These are phyloP conservation scores for Fusarium albosuccineum DNA, from an alignment of 2,329 filamentous ascomycete genomes.

Conservation along the genomic window DNA sequence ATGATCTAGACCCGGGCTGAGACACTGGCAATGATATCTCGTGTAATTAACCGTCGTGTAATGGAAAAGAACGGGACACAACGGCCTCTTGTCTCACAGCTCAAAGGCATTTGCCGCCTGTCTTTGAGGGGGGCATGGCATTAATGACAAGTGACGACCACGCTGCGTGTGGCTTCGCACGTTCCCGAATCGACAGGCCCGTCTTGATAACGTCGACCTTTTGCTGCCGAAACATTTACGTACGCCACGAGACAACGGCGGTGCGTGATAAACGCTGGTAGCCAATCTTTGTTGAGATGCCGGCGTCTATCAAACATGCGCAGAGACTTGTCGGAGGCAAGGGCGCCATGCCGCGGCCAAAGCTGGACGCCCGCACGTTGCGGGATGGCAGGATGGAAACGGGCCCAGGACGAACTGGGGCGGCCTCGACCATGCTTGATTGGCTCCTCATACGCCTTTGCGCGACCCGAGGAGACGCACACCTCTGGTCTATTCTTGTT, in stretches of 20 bases:
- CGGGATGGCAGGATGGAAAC: slow-evolving; percentile 34
- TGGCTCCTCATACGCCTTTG: slow-evolving; percentile 21
- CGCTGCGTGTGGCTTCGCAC: too few species aligned
- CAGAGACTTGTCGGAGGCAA: slow-evolving; percentile 27
- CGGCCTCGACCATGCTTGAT: slow-evolving; percentile 11
- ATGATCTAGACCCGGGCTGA: slow-evolving; percentile 1
- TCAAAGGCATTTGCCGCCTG: slow-evolving; percentile 20
- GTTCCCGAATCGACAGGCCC: not conserved
- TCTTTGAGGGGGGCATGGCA: slow-evolving; percentile 4
- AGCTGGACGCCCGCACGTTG: slow-evolving; percentile 41
- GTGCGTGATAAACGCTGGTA: slow-evolving; percentile 18
- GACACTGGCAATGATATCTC: slow-evolving; percentile 5
- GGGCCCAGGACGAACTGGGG: slow-evolving; percentile 13
- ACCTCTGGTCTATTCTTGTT: not conserved
- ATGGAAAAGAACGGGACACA: not conserved
- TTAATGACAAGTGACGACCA: not conserved
- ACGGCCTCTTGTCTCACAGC: slow-evolving; percentile 19
- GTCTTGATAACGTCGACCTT: not conserved
- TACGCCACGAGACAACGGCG: slow-evolving; percentile 40
- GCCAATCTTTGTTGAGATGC: slow-evolving; percentile 30
- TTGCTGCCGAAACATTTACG: not conserved
- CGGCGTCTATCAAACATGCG: slow-evolving; percentile 30
- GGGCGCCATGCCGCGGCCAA: slow-evolving; percentile 26
- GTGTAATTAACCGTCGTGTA: slow-evolving; percentile 17
- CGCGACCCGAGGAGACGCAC: slow-evolving; percentile 23